Conservation (phyloP, 83 land plant species). For the Larix sibirica region DNA sequence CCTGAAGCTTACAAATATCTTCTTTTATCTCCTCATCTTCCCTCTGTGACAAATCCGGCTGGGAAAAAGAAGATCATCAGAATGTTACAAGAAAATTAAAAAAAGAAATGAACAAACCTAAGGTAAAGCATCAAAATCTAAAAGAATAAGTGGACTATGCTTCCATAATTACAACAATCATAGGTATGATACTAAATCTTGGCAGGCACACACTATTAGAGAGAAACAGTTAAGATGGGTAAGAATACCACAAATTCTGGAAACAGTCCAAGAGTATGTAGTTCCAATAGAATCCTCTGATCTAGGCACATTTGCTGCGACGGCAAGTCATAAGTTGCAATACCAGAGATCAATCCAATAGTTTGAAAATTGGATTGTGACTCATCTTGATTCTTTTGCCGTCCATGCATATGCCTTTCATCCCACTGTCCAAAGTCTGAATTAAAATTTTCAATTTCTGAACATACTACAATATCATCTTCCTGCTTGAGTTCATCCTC, state of each 20-base stretch:
- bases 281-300: conserved; percentile 80
- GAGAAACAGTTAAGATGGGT: not conserved
- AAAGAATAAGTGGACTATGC: too few relatives aligned
- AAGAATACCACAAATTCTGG: conserved; percentile 64
- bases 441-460: conserved; percentile 21
- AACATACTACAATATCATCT: conserved; percentile 22
- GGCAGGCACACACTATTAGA: too few relatives aligned
- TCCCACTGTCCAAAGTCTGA: conserved; percentile 9
- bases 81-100: not conserved
- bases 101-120: not conserved
- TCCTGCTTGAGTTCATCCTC: conserved; percentile 5
- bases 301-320: conserved; percentile 71
- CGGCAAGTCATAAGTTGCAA: conserved; percentile 45
- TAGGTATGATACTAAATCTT: too few relatives aligned
- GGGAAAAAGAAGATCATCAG: conserved; percentile 13
- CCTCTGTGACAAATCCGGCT: conserved; percentile 58
- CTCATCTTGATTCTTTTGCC: conserved; percentile 12
- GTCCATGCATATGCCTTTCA: conserved; percentile 12
- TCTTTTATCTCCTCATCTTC: conserved; percentile 72
- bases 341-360: conserved; percentile 20
- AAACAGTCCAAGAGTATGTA: conserved; percentile 74
- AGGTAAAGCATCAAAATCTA: too few relatives aligned
- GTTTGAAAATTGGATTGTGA: not conserved
- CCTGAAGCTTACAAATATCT: conserved; percentile 55
- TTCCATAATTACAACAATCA: too few relatives aligned